These are phyloP conservation scores for Verticillium tricorpus DNA, from an alignment of 2,329 filamentous ascomycete genomes.

Conservation along the genomic window DNA sequence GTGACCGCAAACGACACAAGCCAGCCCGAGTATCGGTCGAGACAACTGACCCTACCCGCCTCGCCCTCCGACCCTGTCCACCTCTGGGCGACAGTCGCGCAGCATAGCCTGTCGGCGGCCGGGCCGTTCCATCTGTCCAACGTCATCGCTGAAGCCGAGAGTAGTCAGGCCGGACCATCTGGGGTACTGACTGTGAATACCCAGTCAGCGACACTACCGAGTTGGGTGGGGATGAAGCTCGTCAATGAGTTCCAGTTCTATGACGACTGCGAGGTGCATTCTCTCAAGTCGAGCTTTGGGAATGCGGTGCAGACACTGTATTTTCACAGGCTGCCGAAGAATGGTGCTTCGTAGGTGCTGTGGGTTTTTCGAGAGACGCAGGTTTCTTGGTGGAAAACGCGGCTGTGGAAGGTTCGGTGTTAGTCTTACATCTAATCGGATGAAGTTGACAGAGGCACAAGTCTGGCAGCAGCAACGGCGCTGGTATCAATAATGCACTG, in stretches of 20 bases:
- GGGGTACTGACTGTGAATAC: constrained; percentile 3
- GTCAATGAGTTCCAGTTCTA: constrained; percentile 4
- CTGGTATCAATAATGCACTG: too few relatives aligned
- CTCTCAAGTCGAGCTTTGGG: constrained; percentile 5
- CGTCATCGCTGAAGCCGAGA: neutral
- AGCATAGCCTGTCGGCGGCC: constrained; percentile 4
- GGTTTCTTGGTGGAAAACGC: too few relatives aligned
- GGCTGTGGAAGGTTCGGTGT: too few relatives aligned
- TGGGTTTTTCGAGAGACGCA: too few relatives aligned
- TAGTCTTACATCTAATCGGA: too few relatives aligned
- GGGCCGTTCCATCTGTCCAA: constrained; percentile 3
- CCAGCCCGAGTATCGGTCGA: constrained; percentile 5
- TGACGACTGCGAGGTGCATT: constrained; percentile 4
- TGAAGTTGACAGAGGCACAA: too few relatives aligned
- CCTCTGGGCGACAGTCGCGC: constrained; percentile 4
- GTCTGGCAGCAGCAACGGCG: too few relatives aligned
- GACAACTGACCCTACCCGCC: neutral
- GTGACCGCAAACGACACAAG: constrained; percentile 6
- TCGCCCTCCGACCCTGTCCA: neutral
- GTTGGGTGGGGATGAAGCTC: constrained; percentile 4
- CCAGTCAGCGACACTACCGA: constrained; percentile 5
- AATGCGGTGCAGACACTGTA: too few relatives aligned
- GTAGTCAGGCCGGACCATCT: constrained; percentile 1
- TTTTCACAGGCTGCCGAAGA: too few relatives aligned
- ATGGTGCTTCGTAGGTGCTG: too few relatives aligned